A percentile compares a stretch with the other conserved stretches of the same genome.
These are phyloP conservation scores for Piromyces sp. DNA, from an alignment of 192 early-diverging fungal species.

Conservation along the genomic window DNA sequence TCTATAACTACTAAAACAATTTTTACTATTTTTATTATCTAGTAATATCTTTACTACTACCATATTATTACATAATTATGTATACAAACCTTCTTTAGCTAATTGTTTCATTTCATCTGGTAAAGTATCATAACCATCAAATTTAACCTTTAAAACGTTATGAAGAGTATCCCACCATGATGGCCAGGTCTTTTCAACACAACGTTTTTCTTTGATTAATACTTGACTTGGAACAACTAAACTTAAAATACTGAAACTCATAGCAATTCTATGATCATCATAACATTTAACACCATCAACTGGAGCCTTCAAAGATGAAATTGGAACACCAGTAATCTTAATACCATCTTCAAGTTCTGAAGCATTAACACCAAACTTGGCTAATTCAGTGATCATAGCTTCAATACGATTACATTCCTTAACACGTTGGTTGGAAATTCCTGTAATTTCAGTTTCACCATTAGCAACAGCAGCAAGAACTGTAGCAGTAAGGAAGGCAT, in stretches of 20 bases:
- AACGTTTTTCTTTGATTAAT: constrained; percentile 79
- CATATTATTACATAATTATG: too few species aligned
- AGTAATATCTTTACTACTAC: too few species aligned
- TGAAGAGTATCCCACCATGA: constrained; percentile 94
- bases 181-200: constrained; percentile 99
- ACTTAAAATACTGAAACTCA: constrained; percentile 81
- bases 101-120: background rate
- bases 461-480: constrained; percentile 78
- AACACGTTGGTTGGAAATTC: constrained; percentile 92
- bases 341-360: constrained; percentile 81
- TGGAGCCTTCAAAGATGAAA: constrained; percentile 9
- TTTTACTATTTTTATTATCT: too few species aligned
- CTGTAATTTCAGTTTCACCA: constrained; percentile 57
- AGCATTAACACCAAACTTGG: constrained; percentile 68
- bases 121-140: constrained; percentile 9
- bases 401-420: constrained; percentile 97
- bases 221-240: constrained; percentile 45
- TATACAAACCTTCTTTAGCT: background rate
- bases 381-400: constrained; percentile 86
- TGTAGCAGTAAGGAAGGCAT: constrained; percentile 90
- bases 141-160: constrained; percentile 48
- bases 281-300: constrained; percentile 71
- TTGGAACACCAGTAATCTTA: constrained; percentile 51
- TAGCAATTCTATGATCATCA: constrained; percentile 95
- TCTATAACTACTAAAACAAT: too few species aligned